A percentile compares a stretch with the other conserved stretches of the same genome.
Evolutionary conservation across 2,329 filamentous ascomycete genomes (phyloP).

Genomic region (Chaetomiaceae sp.): DNA sequence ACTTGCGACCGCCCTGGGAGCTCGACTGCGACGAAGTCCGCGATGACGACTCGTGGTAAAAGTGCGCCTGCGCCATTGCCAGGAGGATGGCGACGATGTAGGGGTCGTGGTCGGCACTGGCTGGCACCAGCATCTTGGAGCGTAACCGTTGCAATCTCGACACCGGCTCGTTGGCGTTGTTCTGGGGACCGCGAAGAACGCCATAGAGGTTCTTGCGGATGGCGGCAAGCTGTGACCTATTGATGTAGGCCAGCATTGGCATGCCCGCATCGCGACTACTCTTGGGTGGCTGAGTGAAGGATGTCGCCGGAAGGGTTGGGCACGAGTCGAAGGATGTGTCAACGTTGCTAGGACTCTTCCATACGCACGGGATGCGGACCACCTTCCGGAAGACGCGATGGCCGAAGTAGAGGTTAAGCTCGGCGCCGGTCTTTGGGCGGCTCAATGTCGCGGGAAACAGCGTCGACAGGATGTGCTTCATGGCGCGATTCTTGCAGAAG

Average conservation of each 20-base stretch:
- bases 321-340: slow-evolving; percentile 32
- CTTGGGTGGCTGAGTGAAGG: slow-evolving; percentile 22
- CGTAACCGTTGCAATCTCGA: slow-evolving; percentile 44
- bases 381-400: slow-evolving; percentile 41
- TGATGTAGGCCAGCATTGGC: slow-evolving; percentile 46
- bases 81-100: slow-evolving; percentile 50
- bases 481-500: slow-evolving; percentile 37
- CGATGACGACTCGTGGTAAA: slow-evolving; percentile 36
- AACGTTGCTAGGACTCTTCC: slow-evolving; percentile 34
- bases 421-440: slow-evolving; percentile 33
- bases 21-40: slow-evolving; percentile 25
- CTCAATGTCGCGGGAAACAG: slow-evolving; percentile 39
- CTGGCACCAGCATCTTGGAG: slow-evolving; percentile 44
- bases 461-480: slow-evolving; percentile 42
- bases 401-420: slow-evolving; percentile 50
- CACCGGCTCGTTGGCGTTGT: slow-evolving; percentile 45
- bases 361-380: slow-evolving; percentile 48
- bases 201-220: slow-evolving; percentile 47
- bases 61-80: slow-evolving; percentile 54
- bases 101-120: slow-evolving; percentile 47
- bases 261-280: slow-evolving; percentile 25
- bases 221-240: slow-evolving; percentile 42
- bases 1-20: slow-evolving; percentile 12
- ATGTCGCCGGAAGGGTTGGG: slow-evolving; percentile 20
- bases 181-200: slow-evolving; percentile 38